A percentile compares a stretch with the other conserved stretches of the same genome.
These are phyloP conservation scores for Xanthoconium purpureum DNA, from an alignment of 768 basidiomycete genomes.

Conservation along the genomic window DNA sequence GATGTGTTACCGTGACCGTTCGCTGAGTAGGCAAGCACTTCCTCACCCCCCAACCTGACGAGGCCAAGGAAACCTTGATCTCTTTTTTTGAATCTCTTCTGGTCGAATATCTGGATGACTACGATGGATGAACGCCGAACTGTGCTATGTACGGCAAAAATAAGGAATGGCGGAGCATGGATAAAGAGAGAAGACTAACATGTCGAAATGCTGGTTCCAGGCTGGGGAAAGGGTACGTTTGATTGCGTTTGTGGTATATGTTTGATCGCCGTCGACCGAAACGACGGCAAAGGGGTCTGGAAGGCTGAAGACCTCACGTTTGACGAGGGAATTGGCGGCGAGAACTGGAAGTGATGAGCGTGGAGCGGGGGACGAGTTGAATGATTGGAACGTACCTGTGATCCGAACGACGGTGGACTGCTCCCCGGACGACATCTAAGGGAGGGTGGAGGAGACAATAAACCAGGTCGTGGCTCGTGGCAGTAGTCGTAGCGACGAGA, in stretches of 20 bases:
- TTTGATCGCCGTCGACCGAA: slow-evolving; percentile 82
- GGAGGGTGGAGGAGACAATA: not conserved
- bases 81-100: slow-evolving; percentile 80
- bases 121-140: slow-evolving; percentile 74
- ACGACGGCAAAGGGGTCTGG: slow-evolving; percentile 90
- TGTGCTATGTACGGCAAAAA: slow-evolving; percentile 38
- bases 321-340: slow-evolving; percentile 69
- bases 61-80: slow-evolving; percentile 78
- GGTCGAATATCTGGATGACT: slow-evolving; percentile 86
- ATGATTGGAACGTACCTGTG: slow-evolving; percentile 15
- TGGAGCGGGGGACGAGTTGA: not conserved
- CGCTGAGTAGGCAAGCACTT: slow-evolving; percentile 49
- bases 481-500: slow-evolving; percentile 5
- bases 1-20: slow-evolving; percentile 42
- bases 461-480: not conserved
- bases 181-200: slow-evolving; percentile 48
- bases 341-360: slow-evolving; percentile 51
- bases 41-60: slow-evolving; percentile 51
- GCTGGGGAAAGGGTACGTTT: slow-evolving; percentile 66
- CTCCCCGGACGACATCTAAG: slow-evolving; percentile 22
- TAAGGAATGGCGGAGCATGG: slow-evolving; percentile 8
- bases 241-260: slow-evolving; percentile 70
- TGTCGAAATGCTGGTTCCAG: slow-evolving; percentile 86
- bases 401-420: slow-evolving; percentile 20
- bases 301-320: slow-evolving; percentile 74